Evolutionary conservation across 495 filamentous ascomycete species (phyloP).

Genomic region (Talaromyces ruber): DNA sequence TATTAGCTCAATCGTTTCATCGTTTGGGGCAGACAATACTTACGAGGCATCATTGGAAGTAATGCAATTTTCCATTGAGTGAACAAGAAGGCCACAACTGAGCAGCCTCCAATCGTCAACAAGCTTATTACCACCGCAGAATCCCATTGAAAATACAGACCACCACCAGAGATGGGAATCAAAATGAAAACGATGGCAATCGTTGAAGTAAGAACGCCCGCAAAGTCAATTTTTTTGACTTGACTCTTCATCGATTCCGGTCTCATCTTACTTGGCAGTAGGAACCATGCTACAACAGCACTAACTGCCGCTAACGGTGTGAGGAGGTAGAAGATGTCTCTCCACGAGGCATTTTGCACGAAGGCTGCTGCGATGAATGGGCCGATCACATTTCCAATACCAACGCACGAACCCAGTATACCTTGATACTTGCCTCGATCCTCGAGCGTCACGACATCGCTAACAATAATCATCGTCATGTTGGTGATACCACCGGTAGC

Average conservation of each 20-base stretch:
- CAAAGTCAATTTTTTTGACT: constrained; percentile 47
- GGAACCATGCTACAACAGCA: constrained; percentile 30
- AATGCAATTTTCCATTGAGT: constrained; percentile 50
- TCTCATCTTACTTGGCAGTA: constrained; percentile 31
- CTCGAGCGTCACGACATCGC: constrained; percentile 37
- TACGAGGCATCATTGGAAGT: constrained; percentile 54
- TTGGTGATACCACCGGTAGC: constrained; percentile 43
- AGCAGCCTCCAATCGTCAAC: constrained; percentile 42
- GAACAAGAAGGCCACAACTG: constrained; percentile 39
- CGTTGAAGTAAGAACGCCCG: constrained; percentile 39
- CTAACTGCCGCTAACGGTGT: constrained; percentile 31
- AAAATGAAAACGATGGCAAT: constrained; percentile 48
- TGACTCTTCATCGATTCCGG: constrained; percentile 31
- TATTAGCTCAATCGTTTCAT: constrained; percentile 13
- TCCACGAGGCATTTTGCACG: constrained; percentile 35
- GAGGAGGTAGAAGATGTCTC: constrained; percentile 40
- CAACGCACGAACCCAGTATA: constrained; percentile 32
- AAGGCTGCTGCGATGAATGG: constrained; percentile 38
- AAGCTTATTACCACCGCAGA: constrained; percentile 55
- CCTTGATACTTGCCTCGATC: constrained; percentile 40
- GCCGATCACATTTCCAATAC: constrained; percentile 35
- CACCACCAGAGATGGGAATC: constrained; percentile 56
- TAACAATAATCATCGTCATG: constrained; percentile 42
- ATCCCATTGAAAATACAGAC: constrained; percentile 51
- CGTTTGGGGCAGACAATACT: constrained; percentile 7